Evolutionary conservation across 129 eudicot species (phyloP), one percentile per base, ranked within the genome.

Genomic region (Rutidosis leptorrhynchoides): DNA sequence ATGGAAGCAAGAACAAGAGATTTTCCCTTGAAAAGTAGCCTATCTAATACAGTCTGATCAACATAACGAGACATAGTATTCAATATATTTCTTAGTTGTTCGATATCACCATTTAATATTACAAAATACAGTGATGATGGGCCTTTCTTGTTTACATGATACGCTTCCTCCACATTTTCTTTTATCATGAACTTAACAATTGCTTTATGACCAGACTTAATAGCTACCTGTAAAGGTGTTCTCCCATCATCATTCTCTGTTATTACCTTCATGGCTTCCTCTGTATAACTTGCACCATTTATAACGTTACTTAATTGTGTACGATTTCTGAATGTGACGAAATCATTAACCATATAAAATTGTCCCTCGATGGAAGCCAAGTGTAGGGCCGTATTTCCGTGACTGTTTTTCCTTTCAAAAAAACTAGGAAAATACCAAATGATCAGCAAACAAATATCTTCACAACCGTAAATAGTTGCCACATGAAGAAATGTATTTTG

Each of bases 201-300:
- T 6, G 23, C 2, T 16, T 67, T n/a, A 1, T 27, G 49, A 4
- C 29, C n/a, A n/a, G 45, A 28, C 7, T 30, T 60, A 0, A 67
- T 9, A 2, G 83, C 83, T 67, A 66, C 71, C 26, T 77, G 85
- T 76, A 81, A 27, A 16, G 82, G 65, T 29, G 82, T 81, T 51
- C 74, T 73, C 23, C 82, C 82, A 3, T 42, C 60, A 10, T 3
- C 33, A 29, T 29, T 29, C 33, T 29, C 33, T 29, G 33, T 29
- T n/a, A n/a, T n/a, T n/a, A n/a, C n/a, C n/a, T n/a, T n/a, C n/a
- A n/a, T n/a, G n/a, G n/a, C n/a, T n/a, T n/a, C n/a, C n/a, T n/a
- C n/a, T n/a, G n/a, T n/a, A n/a, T n/a, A n/a, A n/a, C n/a, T n/a
- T n/a, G n/a, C n/a, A n/a, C n/a, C n/a, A n/a, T n/a, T n/a, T n/a